A percentile compares a stretch with the other conserved stretches of the same genome.
Conservation (phyloP, 345 rosid species). For the Atalantia buxifolia region DNA sequence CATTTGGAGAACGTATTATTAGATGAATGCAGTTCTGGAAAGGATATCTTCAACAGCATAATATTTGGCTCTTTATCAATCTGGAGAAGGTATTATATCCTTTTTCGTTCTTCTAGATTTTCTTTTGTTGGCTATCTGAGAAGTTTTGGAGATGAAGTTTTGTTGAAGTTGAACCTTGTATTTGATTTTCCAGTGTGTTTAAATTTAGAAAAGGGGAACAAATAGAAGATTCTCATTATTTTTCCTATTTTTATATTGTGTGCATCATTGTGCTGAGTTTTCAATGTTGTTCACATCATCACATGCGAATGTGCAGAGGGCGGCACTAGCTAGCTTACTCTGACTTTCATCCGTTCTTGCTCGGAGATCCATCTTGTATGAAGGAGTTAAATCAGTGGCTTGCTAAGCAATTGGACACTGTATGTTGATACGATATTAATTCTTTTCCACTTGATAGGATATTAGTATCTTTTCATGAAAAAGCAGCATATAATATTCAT, state of each 20-base stretch:
- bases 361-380: slow-evolving; percentile 74
- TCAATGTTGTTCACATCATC: slow-evolving; percentile 6
- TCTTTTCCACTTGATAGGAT: background rate
- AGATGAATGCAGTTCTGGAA: slow-evolving; percentile 95
- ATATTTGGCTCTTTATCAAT: slow-evolving; percentile 85
- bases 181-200: background rate
- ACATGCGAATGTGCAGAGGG: slow-evolving; percentile 46
- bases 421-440: slow-evolving; percentile 31
- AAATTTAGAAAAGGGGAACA: background rate
- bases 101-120: background rate
- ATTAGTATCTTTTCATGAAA: background rate
- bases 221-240: background rate
- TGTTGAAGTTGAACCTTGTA: background rate
- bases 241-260: background rate
- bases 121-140: background rate
- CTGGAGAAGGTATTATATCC: slow-evolving; percentile 67
- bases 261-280: slow-evolving; percentile 4
- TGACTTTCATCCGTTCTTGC: slow-evolving; percentile 85
- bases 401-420: slow-evolving; percentile 83
- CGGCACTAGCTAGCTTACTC: slow-evolving; percentile 78
- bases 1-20: slow-evolving; percentile 71
- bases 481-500: background rate
- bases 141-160: background rate
- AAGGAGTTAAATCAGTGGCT: slow-evolving; percentile 94
- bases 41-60: slow-evolving; percentile 82